Conservation (phyloP, 164 flowering plant species). For the Umbellularia californica region DNA sequence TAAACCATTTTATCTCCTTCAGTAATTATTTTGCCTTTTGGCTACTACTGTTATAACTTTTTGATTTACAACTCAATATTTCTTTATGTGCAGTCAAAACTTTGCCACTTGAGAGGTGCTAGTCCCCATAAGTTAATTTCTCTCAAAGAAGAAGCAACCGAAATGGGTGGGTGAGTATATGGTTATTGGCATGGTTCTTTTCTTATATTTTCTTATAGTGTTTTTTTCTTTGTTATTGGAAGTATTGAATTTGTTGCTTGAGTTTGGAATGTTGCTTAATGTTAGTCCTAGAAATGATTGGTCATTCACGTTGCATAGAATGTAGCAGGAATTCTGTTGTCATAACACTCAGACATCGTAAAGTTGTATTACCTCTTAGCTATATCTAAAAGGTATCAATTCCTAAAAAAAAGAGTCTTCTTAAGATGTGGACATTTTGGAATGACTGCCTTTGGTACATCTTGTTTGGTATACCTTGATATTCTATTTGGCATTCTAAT, state of each 20-base stretch:
- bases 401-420: too few relatives aligned
- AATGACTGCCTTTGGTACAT: too few relatives aligned
- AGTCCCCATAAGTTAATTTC: conserved; percentile 43
- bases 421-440: too few relatives aligned
- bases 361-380: background rate
- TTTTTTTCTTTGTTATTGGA: background rate
- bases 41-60: too few relatives aligned
- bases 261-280: background rate
- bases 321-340: background rate
- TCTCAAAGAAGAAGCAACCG: conserved; percentile 69
- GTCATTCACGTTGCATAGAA: background rate
- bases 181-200: background rate
- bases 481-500: too few relatives aligned
- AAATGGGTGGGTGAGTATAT: conserved; percentile 92
- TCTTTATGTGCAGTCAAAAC: conserved; percentile 53
- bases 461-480: too few relatives aligned
- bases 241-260: background rate
- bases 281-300: background rate
- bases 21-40: too few relatives aligned
- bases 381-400: background rate
- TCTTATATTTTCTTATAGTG: background rate
- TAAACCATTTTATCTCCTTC: too few relatives aligned
- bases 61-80: background rate
- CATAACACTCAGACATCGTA: background rate
- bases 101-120: conserved; percentile 60